Conservation (phyloP, 805 yeast species). For the Geotrichum ghanense region DNA sequence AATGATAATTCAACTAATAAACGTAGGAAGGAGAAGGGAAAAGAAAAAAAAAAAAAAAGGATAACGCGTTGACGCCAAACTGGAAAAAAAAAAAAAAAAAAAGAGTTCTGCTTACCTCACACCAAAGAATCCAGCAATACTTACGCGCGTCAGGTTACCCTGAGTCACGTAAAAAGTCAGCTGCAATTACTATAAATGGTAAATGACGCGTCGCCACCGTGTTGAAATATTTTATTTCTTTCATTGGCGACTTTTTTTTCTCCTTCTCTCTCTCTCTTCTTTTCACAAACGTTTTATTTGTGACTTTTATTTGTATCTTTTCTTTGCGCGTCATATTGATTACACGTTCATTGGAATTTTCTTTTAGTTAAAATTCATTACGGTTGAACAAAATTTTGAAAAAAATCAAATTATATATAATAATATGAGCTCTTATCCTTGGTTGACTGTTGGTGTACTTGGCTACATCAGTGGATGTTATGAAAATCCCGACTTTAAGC, state of each 20-base stretch:
- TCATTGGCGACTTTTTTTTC: too few species aligned
- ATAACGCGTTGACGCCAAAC: background rate
- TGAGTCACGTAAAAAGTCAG: background rate
- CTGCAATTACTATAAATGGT: background rate
- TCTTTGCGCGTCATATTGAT: too few species aligned
- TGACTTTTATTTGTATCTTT: too few species aligned
- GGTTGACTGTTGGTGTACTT: background rate
- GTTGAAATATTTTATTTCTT: background rate
- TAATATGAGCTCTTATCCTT: background rate
- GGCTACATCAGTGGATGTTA: background rate
- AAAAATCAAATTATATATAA: too few species aligned
- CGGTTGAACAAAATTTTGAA: too few species aligned
- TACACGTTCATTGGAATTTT: too few species aligned
- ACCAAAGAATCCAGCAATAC: too few species aligned
- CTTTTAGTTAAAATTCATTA: too few species aligned
- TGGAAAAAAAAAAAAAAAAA: background rate
- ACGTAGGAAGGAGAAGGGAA: too few species aligned
- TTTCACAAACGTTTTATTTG: too few species aligned
- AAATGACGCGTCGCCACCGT: background rate
- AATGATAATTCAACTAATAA: background rate
- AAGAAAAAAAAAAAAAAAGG: background rate
- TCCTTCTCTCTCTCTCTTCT: background rate
- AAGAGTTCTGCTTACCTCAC: too few species aligned
- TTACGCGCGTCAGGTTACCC: background rate
- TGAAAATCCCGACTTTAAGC: background rate